phyloP scores from a whole-genome alignment of 768 basidiomycete species.

The Lentinula boryana region DNA sequence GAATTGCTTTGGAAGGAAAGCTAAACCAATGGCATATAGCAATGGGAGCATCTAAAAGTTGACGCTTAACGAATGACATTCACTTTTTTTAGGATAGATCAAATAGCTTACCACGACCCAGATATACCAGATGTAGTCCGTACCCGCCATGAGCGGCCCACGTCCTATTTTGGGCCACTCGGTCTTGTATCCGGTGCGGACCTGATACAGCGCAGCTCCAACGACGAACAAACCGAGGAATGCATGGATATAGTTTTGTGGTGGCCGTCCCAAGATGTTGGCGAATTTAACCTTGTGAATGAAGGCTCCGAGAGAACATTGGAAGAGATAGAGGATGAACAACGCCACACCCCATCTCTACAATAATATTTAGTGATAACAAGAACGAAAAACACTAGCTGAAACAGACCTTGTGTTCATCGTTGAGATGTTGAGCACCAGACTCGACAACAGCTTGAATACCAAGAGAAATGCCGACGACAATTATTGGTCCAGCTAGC shows the following conservation, averaged over 20 bases:
- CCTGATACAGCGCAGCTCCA: slow-evolving; percentile 43
- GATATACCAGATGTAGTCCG: slow-evolving; percentile 37
- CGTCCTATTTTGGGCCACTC: slow-evolving; percentile 50
- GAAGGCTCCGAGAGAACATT: slow-evolving; percentile 41
- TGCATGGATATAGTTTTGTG: slow-evolving; percentile 56
- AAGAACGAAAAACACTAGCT: background rate
- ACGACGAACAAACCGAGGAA: slow-evolving; percentile 45
- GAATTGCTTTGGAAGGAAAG: slow-evolving; percentile 40
- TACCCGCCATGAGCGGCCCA: slow-evolving; percentile 24
- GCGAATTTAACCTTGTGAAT: slow-evolving; percentile 48
- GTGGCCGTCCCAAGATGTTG: slow-evolving; percentile 27
- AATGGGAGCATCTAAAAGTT: slow-evolving; percentile 32
- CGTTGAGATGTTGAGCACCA: slow-evolving; percentile 32
- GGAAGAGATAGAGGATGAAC: slow-evolving; percentile 42
- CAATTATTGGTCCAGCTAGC: slow-evolving; percentile 37
- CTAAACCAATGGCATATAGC: slow-evolving; percentile 33
- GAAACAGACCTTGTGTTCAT: slow-evolving; percentile 39
- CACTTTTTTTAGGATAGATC: background rate
- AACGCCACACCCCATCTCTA: slow-evolving; percentile 43
- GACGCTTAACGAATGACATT: background rate
- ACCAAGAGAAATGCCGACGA: slow-evolving; percentile 38
- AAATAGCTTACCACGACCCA: slow-evolving; percentile 40
- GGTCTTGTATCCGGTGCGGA: slow-evolving; percentile 34
- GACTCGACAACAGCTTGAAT: slow-evolving; percentile 28
- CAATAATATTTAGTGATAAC: background rate